Conservation (phyloP, 2,329 filamentous ascomycete genomes). For the Stachybotrys echinatus region DNA sequence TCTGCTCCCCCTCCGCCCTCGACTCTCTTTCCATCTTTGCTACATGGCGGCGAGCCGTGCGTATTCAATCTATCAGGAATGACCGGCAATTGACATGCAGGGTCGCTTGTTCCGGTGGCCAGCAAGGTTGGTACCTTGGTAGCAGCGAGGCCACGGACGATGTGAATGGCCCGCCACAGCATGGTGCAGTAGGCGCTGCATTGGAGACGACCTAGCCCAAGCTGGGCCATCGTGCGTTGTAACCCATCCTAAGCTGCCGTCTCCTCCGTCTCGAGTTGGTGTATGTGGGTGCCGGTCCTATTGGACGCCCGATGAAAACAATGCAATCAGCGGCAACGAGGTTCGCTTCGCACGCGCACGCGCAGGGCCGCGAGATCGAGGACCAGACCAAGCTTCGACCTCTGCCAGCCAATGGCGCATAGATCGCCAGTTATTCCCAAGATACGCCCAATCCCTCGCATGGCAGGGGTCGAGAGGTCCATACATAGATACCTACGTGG, state of each 20-base stretch:
- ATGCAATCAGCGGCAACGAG: not conserved
- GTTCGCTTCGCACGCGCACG: not conserved
- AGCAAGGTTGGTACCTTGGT: not conserved
- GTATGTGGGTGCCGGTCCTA: not conserved
- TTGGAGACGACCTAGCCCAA: not conserved
- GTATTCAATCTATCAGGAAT: not conserved
- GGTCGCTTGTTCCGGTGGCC: not conserved
- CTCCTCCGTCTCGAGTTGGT: not conserved
- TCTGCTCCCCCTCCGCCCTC: too few species aligned
- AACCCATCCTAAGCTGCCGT: not conserved
- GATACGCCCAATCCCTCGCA: not conserved
- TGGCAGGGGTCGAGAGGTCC: not conserved
- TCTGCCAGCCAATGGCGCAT: not conserved
- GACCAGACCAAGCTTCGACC: not conserved
- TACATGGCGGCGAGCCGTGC: too few species aligned
- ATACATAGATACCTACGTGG: not conserved
- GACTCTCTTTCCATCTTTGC: too few species aligned
- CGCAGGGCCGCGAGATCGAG: not conserved
- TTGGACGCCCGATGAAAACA: not conserved
- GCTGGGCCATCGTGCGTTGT: not conserved
- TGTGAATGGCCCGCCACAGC: not conserved
- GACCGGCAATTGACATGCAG: not conserved
- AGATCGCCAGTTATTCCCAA: not conserved
- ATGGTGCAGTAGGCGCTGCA: not conserved
- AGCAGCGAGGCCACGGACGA: not conserved